These are phyloP conservation scores for Boletus speciosus DNA, from an alignment of 768 basidiomycete species.

Conservation along the genomic window DNA sequence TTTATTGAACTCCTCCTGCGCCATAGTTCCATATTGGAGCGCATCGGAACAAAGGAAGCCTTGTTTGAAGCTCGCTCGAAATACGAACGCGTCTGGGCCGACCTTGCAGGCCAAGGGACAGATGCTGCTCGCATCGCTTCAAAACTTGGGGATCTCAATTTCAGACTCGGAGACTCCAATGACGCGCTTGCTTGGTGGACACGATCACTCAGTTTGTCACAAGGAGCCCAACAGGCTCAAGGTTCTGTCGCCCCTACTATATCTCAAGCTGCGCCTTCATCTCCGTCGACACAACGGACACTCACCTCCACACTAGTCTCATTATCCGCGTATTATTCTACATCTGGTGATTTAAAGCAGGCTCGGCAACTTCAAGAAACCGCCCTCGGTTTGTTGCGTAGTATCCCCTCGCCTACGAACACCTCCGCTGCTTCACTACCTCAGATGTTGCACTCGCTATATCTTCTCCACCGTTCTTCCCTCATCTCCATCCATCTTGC, in stretches of 20 bases:
- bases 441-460: conserved; percentile 60
- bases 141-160: conserved; percentile 66
- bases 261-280: conserved; percentile 43
- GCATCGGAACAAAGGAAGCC: conserved; percentile 50
- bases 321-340: conserved; percentile 68
- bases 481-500: conserved; percentile 70
- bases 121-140: conserved; percentile 54
- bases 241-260: conserved; percentile 24
- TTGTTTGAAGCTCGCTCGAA: conserved; percentile 52
- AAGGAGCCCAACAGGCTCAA: conserved; percentile 28
- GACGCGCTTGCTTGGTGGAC: conserved; percentile 70
- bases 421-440: conserved; percentile 46
- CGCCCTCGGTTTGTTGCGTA: conserved; percentile 52
- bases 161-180: conserved; percentile 47
- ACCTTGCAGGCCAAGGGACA: conserved; percentile 36
- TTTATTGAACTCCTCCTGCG: conserved; percentile 51
- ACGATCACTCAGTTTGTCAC: conserved; percentile 48
- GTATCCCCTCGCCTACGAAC: conserved; percentile 46
- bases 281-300: conserved; percentile 62
- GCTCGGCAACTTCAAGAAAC: conserved; percentile 57
- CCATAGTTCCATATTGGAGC: conserved; percentile 57
- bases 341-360: conserved; percentile 49
- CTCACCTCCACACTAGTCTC: conserved; percentile 61
- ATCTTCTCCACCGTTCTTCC: conserved; percentile 70
- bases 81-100: conserved; percentile 58